These are phyloP conservation scores for Harringtonia lauricola DNA, from an alignment of 2,329 filamentous ascomycete genomes.

Conservation along the genomic window DNA sequence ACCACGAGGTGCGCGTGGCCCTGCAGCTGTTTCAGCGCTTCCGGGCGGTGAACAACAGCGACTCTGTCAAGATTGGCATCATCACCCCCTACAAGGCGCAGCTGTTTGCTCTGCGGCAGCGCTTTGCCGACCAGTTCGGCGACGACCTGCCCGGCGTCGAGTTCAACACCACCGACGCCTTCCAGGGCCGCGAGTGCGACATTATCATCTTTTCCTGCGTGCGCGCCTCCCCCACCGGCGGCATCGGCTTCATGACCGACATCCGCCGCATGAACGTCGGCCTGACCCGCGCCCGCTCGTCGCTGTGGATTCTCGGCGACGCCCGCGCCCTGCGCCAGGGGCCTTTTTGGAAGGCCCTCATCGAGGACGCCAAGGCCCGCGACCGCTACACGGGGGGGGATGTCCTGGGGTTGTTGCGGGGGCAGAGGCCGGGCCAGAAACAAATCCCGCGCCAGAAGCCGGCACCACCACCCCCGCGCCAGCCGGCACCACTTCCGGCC, in stretches of 20 bases:
- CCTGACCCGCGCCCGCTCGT: constrained; percentile 90
- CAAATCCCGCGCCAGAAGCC: neutral
- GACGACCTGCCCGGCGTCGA: constrained; percentile 65
- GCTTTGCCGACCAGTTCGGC: constrained; percentile 65
- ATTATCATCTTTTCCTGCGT: constrained; percentile 99
- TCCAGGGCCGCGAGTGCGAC: constrained; percentile 93
- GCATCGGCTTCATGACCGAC: constrained; percentile 96
- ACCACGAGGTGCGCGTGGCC: constrained; percentile 76
- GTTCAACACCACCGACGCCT: constrained; percentile 98
- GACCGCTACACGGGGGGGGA: constrained; percentile 65
- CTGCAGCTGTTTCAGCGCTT: constrained; percentile 76
- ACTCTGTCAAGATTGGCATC: constrained; percentile 82
- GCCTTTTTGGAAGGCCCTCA: constrained; percentile 80
- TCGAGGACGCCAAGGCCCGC: constrained; percentile 67
- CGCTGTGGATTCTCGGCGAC: constrained; percentile 92
- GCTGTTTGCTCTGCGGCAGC: constrained; percentile 63
- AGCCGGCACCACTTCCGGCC: too few relatives aligned
- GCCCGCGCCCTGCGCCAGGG: constrained; percentile 77
- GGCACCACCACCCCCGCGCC: too few relatives aligned
- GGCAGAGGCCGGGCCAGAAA: neutral
- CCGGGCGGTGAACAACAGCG: constrained; percentile 51
- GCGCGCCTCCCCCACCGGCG: constrained; percentile 79
- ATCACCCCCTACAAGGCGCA: constrained; percentile 98
- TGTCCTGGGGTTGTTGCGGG: constrained; percentile 37
- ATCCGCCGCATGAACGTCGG: constrained; percentile 99